Evolutionary conservation across 2,329 filamentous ascomycete genomes (phyloP).

Genomic region (Beauveria caledonica): DNA sequence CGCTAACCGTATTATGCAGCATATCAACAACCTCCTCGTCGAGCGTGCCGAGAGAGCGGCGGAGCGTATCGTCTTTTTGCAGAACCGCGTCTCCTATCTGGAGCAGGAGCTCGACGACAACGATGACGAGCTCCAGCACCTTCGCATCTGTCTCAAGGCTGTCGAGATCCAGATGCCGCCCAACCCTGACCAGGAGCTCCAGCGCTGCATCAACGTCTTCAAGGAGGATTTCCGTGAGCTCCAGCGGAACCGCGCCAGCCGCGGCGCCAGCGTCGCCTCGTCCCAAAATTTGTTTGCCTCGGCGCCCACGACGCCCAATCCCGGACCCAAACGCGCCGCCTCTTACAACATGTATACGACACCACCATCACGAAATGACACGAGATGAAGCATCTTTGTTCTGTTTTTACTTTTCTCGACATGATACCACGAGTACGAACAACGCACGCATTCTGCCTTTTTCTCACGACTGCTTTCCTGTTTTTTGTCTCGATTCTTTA

Average conservation of each 20-base stretch:
- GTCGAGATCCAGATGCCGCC: slow-evolving; percentile 51
- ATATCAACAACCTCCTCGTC: slow-evolving; percentile 54
- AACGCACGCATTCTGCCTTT: background rate
- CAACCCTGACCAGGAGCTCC: slow-evolving; percentile 46
- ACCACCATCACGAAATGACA: slow-evolving; percentile 4
- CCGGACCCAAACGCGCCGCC: background rate
- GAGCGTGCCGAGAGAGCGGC: slow-evolving; percentile 49
- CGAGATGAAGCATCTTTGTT: background rate
- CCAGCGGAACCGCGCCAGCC: slow-evolving; percentile 34
- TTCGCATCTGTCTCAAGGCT: slow-evolving; percentile 54
- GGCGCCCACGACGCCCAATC: background rate
- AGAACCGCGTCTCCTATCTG: slow-evolving; percentile 50
- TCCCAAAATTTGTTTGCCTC: background rate
- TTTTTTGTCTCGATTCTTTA: background rate
- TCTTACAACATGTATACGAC: slow-evolving; percentile 5
- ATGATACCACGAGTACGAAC: slow-evolving; percentile 3
- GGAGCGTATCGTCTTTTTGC: slow-evolving; percentile 51
- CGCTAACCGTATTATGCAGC: slow-evolving; percentile 27
- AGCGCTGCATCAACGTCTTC: slow-evolving; percentile 52
- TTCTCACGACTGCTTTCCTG: background rate
- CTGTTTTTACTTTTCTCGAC: background rate
- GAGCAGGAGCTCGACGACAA: slow-evolving; percentile 47
- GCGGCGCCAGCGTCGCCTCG: background rate
- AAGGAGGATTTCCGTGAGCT: slow-evolving; percentile 49
- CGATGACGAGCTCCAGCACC: slow-evolving; percentile 52